phyloP scores from a whole-genome alignment of 1,284 basidiomycete species.

The Malassezia psittaci region DNA sequence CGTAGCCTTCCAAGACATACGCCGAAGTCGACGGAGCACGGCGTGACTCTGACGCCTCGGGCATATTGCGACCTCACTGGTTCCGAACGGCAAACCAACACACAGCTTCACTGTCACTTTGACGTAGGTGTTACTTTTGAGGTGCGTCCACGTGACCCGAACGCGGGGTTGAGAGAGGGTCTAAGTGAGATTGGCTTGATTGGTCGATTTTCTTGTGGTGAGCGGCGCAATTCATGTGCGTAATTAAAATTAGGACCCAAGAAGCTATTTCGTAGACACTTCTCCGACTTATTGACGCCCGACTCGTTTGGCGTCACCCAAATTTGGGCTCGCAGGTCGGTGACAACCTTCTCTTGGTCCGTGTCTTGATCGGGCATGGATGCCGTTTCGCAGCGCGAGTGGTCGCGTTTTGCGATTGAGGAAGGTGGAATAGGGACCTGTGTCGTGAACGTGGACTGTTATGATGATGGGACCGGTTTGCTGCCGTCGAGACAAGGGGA shows the following conservation, averaged over 20 bases:
- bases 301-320: no score
- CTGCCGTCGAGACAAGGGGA: conserved; percentile 23
- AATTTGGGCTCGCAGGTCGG: no score
- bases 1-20: conserved; percentile 50
- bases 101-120: neutral
- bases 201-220: no score
- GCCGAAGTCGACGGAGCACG: neutral
- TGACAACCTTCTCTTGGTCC: no score
- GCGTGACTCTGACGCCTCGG: no score
- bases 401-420: conserved; percentile 45
- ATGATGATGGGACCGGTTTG: neutral
- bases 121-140: conserved; percentile 17
- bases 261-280: no score
- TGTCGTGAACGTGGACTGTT: conserved; percentile 10
- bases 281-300: no score
- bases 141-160: conserved; percentile 11
- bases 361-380: conserved; percentile 25
- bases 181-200: no score
- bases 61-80: no score
- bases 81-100: conserved; percentile 2
- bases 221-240: no score
- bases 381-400: conserved; percentile 42
- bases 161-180: neutral
- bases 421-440: conserved; percentile 45
- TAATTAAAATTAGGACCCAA: no score